Evolutionary conservation across 2,329 filamentous ascomycete species (phyloP).

Genomic region (Diaporthe eres): DNA sequence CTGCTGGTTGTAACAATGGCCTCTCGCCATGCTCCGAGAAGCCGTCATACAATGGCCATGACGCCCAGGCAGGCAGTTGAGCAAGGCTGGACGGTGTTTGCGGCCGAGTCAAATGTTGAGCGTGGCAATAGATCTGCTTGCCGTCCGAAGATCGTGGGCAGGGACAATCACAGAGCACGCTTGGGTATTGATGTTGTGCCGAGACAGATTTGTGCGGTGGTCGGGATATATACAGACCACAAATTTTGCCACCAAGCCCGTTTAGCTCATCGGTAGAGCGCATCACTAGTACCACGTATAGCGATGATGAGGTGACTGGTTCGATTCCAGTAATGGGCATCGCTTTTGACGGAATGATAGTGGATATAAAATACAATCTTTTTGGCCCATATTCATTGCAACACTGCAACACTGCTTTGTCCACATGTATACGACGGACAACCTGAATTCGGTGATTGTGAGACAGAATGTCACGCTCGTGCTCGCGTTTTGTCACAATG

Average conservation of each 20-base stretch:
- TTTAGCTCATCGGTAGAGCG: conserved; percentile 31
- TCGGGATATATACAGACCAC: neutral
- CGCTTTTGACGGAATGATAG: neutral
- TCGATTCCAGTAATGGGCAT: conserved; percentile 30
- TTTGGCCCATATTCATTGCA: neutral
- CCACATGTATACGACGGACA: neutral
- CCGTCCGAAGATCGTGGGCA: no score
- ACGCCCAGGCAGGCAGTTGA: no score
- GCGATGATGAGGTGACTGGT: conserved; percentile 25
- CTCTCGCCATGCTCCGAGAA: no score
- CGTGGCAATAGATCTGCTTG: no score
- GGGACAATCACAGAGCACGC: no score
- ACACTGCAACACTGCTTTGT: neutral
- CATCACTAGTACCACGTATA: neutral
- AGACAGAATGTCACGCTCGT: neutral
- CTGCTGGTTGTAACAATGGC: no score
- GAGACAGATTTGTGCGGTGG: neutral
- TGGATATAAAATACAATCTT: no score
- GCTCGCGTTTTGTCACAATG: no score
- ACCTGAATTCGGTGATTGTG: neutral
- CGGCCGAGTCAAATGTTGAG: no score
- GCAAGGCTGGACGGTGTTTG: no score
- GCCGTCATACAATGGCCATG: no score
- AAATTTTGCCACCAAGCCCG: neutral
- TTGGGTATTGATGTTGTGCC: no score